These are phyloP conservation scores for Monilinia polystroma DNA, from an alignment of 2,329 filamentous ascomycete genomes.

Conservation along the genomic window DNA sequence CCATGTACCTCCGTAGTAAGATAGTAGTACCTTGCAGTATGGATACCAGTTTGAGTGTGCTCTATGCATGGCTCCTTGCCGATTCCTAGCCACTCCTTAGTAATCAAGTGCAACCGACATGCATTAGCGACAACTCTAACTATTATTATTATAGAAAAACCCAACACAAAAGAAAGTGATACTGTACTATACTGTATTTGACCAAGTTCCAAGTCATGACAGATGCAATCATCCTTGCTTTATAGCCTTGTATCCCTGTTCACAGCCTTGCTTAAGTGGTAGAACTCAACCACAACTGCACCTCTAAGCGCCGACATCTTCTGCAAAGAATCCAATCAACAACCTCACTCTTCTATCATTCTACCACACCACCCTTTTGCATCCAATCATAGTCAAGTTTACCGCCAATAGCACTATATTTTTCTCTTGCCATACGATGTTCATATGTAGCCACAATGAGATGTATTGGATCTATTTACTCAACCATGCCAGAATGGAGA, in stretches of 20 bases:
- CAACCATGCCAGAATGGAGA: background rate
- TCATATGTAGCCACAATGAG: background rate
- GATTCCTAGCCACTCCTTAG: background rate
- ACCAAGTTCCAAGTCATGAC: background rate
- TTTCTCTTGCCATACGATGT: background rate
- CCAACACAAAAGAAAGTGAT: no score
- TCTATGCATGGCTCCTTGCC: slow-evolving; percentile 5
- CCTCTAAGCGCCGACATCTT: slow-evolving; percentile 22
- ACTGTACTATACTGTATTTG: no score
- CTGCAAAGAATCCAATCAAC: background rate
- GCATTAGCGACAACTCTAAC: slow-evolving; percentile 1
- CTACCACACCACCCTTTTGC: background rate
- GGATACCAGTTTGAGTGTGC: background rate
- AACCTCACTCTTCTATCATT: background rate
- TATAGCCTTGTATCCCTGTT: slow-evolving; percentile 6
- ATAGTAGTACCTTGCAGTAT: slow-evolving; percentile 13
- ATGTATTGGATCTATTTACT: slow-evolving; percentile 17
- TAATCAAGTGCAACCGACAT: background rate
- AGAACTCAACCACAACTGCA: background rate
- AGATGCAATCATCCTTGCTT: slow-evolving; percentile 3
- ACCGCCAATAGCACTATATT: background rate
- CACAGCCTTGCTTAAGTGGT: slow-evolving; percentile 1
- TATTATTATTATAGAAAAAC: background rate
- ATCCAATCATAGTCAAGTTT: background rate
- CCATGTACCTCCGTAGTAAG: no score